phyloP scores from a whole-genome alignment of 306 rosid genomes.

The Quercus parvula region DNA sequence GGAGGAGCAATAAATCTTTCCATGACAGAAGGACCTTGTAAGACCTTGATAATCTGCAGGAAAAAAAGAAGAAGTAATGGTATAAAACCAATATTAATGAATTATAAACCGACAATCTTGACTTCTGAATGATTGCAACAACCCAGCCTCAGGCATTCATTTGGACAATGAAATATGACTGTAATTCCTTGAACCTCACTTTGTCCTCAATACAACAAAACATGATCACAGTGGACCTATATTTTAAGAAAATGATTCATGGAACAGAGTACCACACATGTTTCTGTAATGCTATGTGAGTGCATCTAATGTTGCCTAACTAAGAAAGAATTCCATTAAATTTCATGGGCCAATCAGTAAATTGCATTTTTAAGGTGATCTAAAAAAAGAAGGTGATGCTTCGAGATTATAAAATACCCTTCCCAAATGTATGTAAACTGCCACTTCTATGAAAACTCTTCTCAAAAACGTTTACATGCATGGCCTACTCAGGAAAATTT shows the following conservation, averaged over 20 bases:
- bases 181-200: constrained; percentile 1
- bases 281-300: neutral
- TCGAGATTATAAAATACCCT: neutral
- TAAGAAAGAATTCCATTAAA: neutral
- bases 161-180: neutral
- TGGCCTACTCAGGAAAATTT: neutral
- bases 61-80: constrained; percentile 1
- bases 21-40: constrained; percentile 85
- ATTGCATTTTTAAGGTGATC: neutral
- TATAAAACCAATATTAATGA: constrained; percentile 13
- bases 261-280: neutral
- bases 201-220: neutral
- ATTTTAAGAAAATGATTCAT: neutral
- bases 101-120: constrained; percentile 9
- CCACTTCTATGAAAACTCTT: neutral
- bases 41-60: constrained; percentile 95
- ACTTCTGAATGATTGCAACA: constrained; percentile 13
- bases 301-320: neutral
- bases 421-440: neutral
- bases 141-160: neutral
- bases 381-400: neutral
- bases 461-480: neutral
- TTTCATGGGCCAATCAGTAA: neutral
- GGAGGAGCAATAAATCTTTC: constrained; percentile 85
- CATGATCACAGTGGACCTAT: neutral